Conservation (phyloP, 441 rosid species). For the Populus tomentosa region DNA sequence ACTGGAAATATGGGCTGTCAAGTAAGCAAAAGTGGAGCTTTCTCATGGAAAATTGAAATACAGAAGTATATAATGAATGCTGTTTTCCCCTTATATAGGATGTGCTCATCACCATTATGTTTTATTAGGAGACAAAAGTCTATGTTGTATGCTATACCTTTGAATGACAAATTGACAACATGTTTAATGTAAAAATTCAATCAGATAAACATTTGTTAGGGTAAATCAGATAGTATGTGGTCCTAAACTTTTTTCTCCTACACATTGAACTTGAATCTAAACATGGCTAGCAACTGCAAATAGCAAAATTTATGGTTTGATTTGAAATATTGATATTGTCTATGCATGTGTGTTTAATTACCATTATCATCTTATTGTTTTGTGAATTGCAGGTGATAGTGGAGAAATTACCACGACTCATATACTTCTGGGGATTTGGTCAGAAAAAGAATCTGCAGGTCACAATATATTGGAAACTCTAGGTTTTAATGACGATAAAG, state of each 20-base stretch:
- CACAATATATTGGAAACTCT: constrained; percentile 51
- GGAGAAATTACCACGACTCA: constrained; percentile 75
- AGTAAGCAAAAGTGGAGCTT: not conserved
- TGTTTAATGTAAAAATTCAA: not conserved
- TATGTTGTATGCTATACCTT: not conserved
- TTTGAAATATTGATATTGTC: not conserved
- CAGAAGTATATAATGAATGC: not conserved
- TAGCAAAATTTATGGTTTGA: not conserved
- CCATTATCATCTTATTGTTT: not conserved
- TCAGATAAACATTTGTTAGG: not conserved
- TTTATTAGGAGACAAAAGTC: no score
- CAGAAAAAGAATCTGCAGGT: constrained; percentile 73
- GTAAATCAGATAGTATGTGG: not conserved
- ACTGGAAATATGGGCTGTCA: not conserved
- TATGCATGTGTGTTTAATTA: not conserved
- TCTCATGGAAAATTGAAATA: not conserved
- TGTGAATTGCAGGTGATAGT: constrained; percentile 43
- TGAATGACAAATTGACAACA: not conserved
- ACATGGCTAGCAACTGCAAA: not conserved
- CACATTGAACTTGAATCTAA: not conserved
- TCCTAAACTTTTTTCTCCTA: not conserved
- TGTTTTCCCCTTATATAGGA: not conserved
- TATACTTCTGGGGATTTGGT: constrained; percentile 80
- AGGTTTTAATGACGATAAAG: constrained; percentile 78
- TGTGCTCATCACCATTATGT: not conserved